Evolutionary conservation across 2,329 filamentous ascomycete species (phyloP), one percentile per base, ranked within the genome.

Genomic region (Samsoniella hepiali): DNA sequence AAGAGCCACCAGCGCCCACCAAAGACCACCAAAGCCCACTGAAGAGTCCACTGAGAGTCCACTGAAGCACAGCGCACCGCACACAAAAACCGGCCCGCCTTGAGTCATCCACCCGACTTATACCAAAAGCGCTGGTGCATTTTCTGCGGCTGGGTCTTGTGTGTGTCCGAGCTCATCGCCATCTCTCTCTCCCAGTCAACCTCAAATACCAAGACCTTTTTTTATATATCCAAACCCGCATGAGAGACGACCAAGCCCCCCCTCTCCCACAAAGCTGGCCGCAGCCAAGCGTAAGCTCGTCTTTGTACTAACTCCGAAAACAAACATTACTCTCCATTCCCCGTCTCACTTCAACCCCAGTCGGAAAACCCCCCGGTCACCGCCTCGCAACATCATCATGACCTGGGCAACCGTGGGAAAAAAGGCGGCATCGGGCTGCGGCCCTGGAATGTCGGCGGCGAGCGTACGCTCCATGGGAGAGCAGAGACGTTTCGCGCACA

Each of bases 351-450:
- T n/a, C 10, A 11, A 22, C 58, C 31, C 32, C 36, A 17, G 36
- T 7, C 32, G 27, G 22, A 32, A 22, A 47, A 38, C 29, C 36
- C 31, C 60, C 62, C 60, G 60, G 61, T 62, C 63, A 65, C 68
- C 58, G 51, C 65, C 62, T 65, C 44, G 22, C 40, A 49, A n/a
- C 42, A 60, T 54, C 68, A 68, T 64, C 68, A 82, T 82, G 80
- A 77, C 72, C 66, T 72, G 76, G 73, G 72, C 65, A 65, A 71
- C 71, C 68, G 72, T 74, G 67, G 76, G 73, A 74, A 79, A 75
- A 67, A 78, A 75, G 71, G 76, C 67, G 71, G 76, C 68, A n/a
- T 68, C 66, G 56, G 67, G 69, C 58, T 71, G 69, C 67, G 67
- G 69, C 61, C 66, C 69, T 50, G 71, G 63, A 42, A 40, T 69